Conservation (phyloP, 441 rosid species). For the Rhodomyrtus psidioides region DNA sequence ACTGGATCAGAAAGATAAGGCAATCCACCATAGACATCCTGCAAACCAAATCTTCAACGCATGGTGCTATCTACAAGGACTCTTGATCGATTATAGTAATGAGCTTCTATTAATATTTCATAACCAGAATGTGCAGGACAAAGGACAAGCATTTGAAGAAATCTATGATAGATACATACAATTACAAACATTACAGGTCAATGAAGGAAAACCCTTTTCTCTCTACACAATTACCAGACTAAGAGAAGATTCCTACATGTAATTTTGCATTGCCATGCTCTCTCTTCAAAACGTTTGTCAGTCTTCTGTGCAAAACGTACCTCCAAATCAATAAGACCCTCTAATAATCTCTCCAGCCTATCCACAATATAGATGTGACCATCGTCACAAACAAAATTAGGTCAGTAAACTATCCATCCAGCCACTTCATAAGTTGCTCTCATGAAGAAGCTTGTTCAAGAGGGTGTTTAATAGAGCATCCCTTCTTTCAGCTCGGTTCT, state of each 20-base stretch:
- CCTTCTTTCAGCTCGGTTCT: constrained; percentile 43
- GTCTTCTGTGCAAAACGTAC: background rate
- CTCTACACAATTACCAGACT: background rate
- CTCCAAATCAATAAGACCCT: background rate
- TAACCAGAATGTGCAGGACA: background rate
- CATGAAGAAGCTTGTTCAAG: constrained; percentile 30
- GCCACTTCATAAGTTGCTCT: constrained; percentile 9
- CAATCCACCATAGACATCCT: background rate
- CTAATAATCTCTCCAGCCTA: background rate
- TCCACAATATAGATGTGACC: background rate
- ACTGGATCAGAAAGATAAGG: background rate
- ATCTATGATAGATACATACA: background rate
- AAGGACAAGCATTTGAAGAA: background rate
- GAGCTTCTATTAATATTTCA: background rate
- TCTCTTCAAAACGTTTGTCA: background rate
- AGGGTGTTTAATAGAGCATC: constrained; percentile 39
- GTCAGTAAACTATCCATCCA: background rate
- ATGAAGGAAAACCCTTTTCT: background rate
- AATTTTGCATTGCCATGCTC: background rate
- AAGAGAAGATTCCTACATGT: background rate
- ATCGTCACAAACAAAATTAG: background rate
- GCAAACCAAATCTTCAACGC: background rate
- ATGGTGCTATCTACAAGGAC: background rate
- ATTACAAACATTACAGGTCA: background rate
- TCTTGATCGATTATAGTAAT: background rate